Conservation (phyloP, 345 rosid genomes). For the Conringia planisiliqua region DNA sequence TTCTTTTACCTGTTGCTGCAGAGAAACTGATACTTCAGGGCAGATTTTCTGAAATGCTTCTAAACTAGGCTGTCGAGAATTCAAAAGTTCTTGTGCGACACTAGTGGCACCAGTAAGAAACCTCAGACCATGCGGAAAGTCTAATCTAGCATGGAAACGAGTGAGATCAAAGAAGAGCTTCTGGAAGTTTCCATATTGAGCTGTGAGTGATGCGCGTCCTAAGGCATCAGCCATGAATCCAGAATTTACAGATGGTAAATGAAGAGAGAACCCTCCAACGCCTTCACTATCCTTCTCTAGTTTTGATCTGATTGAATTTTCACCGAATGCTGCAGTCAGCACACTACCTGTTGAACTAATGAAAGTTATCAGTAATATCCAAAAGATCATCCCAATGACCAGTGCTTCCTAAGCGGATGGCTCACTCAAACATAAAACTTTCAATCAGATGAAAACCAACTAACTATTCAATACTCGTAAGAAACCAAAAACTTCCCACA, state of each 20-base stretch:
- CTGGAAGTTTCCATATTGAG: conserved; percentile 87
- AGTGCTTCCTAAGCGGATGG: not conserved
- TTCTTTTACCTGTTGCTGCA: conserved; percentile 84
- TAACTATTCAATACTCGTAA: not conserved
- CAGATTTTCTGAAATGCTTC: conserved; percentile 57
- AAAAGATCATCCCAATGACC: not conserved
- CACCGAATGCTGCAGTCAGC: conserved; percentile 58
- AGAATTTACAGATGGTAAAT: conserved; percentile 52
- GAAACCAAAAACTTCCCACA: not conserved
- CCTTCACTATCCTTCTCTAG: conserved; percentile 31
- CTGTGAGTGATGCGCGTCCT: conserved; percentile 68
- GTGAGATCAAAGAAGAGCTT: conserved; percentile 74
- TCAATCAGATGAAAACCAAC: not conserved
- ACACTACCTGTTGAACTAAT: conserved; percentile 52
- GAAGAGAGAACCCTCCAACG: conserved; percentile 45
- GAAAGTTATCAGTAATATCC: not conserved
- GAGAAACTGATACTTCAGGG: conserved; percentile 63
- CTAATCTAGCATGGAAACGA: conserved; percentile 60
- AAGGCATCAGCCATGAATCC: conserved; percentile 63
- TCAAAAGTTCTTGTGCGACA: conserved; percentile 56
- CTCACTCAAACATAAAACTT: not conserved
- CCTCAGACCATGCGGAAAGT: conserved; percentile 73
- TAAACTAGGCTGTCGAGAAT: conserved; percentile 56
- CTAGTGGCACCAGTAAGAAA: conserved; percentile 56
- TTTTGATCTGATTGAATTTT: conserved; percentile 46